A percentile compares a stretch with the other conserved stretches of the same genome.
Conservation (phyloP, 495 filamentous ascomycete genomes). For the Articulospora tetracladia region DNA sequence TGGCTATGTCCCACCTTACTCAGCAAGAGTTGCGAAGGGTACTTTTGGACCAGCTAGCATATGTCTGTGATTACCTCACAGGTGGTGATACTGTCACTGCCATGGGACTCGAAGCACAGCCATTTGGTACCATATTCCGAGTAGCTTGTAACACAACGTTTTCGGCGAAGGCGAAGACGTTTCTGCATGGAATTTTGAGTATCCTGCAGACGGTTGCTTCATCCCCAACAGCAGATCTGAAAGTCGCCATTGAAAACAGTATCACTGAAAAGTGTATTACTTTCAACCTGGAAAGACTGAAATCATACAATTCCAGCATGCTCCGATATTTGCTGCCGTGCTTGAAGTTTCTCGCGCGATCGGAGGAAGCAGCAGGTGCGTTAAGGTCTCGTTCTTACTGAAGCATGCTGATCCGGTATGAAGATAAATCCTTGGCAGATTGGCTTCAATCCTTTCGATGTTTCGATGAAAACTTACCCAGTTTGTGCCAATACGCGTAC, state of each 20-base stretch:
- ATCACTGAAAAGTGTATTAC: slow-evolving; percentile 14
- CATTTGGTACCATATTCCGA: slow-evolving; percentile 22
- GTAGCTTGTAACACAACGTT: slow-evolving; percentile 24
- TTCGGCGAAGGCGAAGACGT: slow-evolving; percentile 4
- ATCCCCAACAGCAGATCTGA: slow-evolving; percentile 5
- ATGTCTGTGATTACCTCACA: slow-evolving; percentile 30
- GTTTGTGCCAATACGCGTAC: slow-evolving; percentile 13
- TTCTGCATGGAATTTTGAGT: slow-evolving; percentile 19
- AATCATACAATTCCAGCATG: slow-evolving; percentile 13
- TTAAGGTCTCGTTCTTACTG: background rate
- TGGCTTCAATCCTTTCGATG: slow-evolving; percentile 13
- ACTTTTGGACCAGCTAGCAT: slow-evolving; percentile 29
- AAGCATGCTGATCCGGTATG: background rate
- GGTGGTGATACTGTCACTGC: slow-evolving; percentile 29
- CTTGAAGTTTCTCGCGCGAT: slow-evolving; percentile 9
- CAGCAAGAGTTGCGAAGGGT: slow-evolving; percentile 15
- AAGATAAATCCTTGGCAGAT: slow-evolving; percentile 12
- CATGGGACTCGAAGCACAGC: slow-evolving; percentile 26
- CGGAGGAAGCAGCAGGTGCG: background rate
- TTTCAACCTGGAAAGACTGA: slow-evolving; percentile 18
- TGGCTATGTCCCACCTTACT: background rate
- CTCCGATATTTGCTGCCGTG: slow-evolving; percentile 4
- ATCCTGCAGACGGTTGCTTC: slow-evolving; percentile 10
- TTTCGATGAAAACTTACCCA: slow-evolving; percentile 7
- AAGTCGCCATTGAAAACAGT: background rate